Evolutionary conservation across 2,329 filamentous ascomycete species (phyloP), one percentile per base, ranked within the genome.

Genomic region (Penicillium sp.): DNA sequence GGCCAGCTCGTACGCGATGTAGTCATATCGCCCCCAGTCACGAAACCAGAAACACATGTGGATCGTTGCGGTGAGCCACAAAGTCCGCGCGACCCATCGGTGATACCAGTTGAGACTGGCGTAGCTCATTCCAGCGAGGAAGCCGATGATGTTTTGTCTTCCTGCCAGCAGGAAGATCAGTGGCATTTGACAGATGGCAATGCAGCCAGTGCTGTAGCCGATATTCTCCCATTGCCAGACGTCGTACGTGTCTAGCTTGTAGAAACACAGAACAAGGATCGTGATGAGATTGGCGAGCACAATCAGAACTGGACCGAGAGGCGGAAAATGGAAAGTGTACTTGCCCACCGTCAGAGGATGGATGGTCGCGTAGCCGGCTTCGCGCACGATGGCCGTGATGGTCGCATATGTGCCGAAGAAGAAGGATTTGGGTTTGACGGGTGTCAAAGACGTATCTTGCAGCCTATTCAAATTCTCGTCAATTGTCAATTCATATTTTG

Each of bases 21-120:
- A 77, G 45, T 79, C 65, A 45, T 73, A 78, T 37, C 72, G 68
- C 9, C 57, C 70, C 76, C 78, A 81, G 46, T 73, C 71, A 5
- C 69, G 69, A 45, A 79, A 73, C 67, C 76, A 81, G 56, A 76
- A 80, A 3, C 71, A 69, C 70, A 78, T 73, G 52, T 81, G 78
- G 13, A 81, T 72, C 7, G 77, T 75, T 2, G 73, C 71, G 0
- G 75, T 77, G 36, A 81, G 59, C 62, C 78, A 77, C 36, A 81
- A 63, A 1, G 69, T 73, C 7, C 78, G 66, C 3, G 77, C 67
- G 2, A 71, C 66, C 76, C 77, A 78, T 32, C 76, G 69, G 57
- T 79, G 76, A 29, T 76, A 65, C 75, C 74, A 77, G 54, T 78
- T 78, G 34, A 78, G 64, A 4, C 73, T 67, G 53, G 76, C 75